Evolutionary conservation across 2,329 filamentous ascomycete species (phyloP).

Genomic region (Periconia sp.): DNA sequence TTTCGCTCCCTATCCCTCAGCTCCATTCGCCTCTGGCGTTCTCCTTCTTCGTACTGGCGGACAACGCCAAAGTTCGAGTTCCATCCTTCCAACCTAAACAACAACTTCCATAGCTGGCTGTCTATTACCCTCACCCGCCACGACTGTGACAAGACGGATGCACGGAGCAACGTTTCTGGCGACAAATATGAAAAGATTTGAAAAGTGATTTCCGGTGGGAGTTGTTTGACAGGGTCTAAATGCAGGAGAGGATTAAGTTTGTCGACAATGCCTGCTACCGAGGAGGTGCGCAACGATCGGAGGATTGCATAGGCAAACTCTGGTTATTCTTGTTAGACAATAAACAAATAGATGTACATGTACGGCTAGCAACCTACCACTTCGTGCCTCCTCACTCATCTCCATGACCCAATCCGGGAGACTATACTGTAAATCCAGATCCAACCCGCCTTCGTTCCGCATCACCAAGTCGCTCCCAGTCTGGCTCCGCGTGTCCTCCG

Average conservation of each 20-base stretch:
- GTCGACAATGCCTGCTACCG: conserved; percentile 78
- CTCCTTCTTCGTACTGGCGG: conserved; percentile 63
- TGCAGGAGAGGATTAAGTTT: conserved; percentile 81
- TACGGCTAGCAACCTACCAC: conserved; percentile 47
- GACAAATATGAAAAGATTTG: conserved; percentile 87
- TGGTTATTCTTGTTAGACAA: conserved; percentile 39
- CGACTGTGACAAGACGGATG: conserved; percentile 74
- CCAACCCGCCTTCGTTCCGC: conserved; percentile 39
- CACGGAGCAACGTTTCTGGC: conserved; percentile 74
- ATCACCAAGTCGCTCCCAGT: conserved; percentile 45
- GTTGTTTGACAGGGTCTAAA: conserved; percentile 83
- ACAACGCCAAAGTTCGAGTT: conserved; percentile 68
- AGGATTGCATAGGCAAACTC: conserved; percentile 81
- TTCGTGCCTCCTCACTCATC: conserved; percentile 57
- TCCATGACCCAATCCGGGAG: conserved; percentile 59
- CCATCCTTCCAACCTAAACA: conserved; percentile 89
- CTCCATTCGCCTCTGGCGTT: conserved; percentile 42
- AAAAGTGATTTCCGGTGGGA: conserved; percentile 88
- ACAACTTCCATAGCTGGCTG: conserved; percentile 78
- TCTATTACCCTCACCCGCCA: conserved; percentile 85
- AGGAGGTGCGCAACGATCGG: conserved; percentile 75
- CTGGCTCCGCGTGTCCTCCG: conserved; percentile 67
- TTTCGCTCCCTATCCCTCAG: conserved; percentile 47
- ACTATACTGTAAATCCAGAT: conserved; percentile 33
- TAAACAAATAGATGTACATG: not conserved